Conservation (phyloP, 805 yeast species). For the Yarrowia sp. region DNA sequence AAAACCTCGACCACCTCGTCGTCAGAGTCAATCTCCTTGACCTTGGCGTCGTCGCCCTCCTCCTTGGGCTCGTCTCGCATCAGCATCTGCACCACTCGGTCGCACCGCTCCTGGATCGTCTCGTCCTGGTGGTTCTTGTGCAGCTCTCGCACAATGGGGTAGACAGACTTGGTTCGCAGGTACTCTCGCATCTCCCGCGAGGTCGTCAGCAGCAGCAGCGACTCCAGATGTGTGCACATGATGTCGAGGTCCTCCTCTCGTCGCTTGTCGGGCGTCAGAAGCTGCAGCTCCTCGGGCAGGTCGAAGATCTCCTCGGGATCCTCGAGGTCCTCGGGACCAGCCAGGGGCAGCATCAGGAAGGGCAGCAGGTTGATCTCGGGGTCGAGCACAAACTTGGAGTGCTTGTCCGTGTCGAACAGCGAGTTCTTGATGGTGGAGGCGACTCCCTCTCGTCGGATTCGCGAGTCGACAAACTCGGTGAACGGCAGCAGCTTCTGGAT, state of each 20-base stretch:
- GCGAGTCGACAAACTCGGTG: slow-evolving; percentile 67
- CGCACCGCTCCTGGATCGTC: slow-evolving; percentile 65
- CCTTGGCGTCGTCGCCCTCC: slow-evolving; percentile 35
- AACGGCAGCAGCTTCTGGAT: slow-evolving; percentile 77
- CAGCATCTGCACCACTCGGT: slow-evolving; percentile 80
- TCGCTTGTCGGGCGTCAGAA: slow-evolving; percentile 68
- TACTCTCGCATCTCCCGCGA: slow-evolving; percentile 70
- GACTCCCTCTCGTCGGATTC: slow-evolving; percentile 84
- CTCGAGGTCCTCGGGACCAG: slow-evolving; percentile 64
- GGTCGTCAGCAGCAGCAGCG: slow-evolving; percentile 74
- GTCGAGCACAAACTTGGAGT: slow-evolving; percentile 57
- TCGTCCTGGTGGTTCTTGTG: slow-evolving; percentile 54
- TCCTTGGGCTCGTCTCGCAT: slow-evolving; percentile 79
- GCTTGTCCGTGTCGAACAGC: slow-evolving; percentile 73
- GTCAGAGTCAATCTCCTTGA: slow-evolving; percentile 46
- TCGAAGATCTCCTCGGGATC: slow-evolving; percentile 83
- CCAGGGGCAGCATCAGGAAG: slow-evolving; percentile 75
- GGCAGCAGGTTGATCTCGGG: slow-evolving; percentile 72
- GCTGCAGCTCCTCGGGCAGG: slow-evolving; percentile 84
- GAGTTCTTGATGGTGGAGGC: slow-evolving; percentile 90
- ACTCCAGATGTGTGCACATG: slow-evolving; percentile 69
- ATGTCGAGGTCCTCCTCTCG: slow-evolving; percentile 72
- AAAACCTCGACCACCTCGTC: slow-evolving; percentile 9
- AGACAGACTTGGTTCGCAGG: slow-evolving; percentile 77
- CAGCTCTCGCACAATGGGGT: slow-evolving; percentile 81